These are phyloP conservation scores for Colletotrichum musae DNA, from an alignment of 2,329 filamentous ascomycete genomes.

Conservation along the genomic window DNA sequence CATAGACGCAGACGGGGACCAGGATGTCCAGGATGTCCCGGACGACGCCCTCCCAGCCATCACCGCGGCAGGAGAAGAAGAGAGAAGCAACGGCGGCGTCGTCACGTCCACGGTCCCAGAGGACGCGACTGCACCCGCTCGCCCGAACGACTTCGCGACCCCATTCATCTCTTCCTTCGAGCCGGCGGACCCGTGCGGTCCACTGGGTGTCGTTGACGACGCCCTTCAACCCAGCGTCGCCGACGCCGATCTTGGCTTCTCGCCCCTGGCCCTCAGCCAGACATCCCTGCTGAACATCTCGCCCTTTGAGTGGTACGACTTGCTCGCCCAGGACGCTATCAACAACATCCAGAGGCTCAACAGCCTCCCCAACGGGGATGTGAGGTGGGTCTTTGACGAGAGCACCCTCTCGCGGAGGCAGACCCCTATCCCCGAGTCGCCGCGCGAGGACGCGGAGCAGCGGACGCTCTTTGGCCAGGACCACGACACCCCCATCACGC, in stretches of 20 bases:
- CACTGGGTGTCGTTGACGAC: constrained; percentile 6
- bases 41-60: too few species aligned
- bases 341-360: constrained; percentile 31
- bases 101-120: not conserved
- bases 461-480: not conserved
- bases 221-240: not conserved
- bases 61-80: not conserved
- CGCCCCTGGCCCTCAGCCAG: constrained; percentile 27
- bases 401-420: constrained; percentile 33
- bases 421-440: constrained; percentile 28
- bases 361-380: constrained; percentile 3
- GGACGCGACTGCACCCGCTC: constrained; percentile 1
- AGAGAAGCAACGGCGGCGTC: not conserved
- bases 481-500: not conserved
- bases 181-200: not conserved
- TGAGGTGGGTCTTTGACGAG: constrained; percentile 29
- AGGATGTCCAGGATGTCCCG: not conserved
- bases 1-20: not conserved
- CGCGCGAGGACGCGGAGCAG: not conserved
- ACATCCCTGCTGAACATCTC: constrained; percentile 34
- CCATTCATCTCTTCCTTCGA: constrained; percentile 23
- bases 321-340: constrained; percentile 35
- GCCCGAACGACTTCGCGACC: constrained; percentile 5
- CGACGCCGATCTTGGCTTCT: constrained; percentile 26
- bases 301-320: constrained; percentile 36